These are phyloP conservation scores for Gracilaria domingensis DNA, from an alignment of 23 red algal species.

Conservation along the genomic window DNA sequence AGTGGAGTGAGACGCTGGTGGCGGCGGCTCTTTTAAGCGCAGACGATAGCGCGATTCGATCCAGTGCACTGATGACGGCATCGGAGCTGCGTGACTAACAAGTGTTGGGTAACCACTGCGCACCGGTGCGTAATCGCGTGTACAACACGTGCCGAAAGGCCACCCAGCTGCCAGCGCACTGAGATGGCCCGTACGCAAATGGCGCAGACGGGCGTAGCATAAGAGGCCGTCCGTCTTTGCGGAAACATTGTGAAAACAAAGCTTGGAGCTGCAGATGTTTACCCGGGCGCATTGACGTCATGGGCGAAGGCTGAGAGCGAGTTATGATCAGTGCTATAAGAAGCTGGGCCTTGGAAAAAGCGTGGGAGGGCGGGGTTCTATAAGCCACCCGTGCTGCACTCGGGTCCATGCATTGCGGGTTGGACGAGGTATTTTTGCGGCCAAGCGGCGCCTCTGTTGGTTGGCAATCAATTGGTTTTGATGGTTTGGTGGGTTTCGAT, in stretches of 20 bases:
- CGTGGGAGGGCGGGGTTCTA: not conserved
- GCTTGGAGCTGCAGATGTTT: not conserved
- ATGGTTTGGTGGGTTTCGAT: not conserved
- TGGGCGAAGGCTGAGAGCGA: not conserved
- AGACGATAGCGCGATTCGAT: not conserved
- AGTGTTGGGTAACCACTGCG: not conserved
- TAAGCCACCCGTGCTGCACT: not conserved
- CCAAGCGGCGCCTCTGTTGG: not conserved
- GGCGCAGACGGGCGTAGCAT: not conserved
- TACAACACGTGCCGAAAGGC: not conserved
- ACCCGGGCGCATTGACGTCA: not conserved
- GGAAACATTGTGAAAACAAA: no score
- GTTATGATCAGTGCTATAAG: not conserved
- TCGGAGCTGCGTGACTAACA: conserved; percentile 19
- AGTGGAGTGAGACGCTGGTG: not conserved
- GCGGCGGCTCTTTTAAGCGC: conserved; percentile 2
- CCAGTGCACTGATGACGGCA: not conserved
- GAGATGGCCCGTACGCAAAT: not conserved
- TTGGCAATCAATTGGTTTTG: not conserved
- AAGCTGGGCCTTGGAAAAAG: not conserved
- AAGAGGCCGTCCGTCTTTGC: not conserved
- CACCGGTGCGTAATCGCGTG: not conserved
- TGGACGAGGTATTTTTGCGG: not conserved
- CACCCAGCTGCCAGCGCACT: not conserved
- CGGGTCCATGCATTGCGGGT: not conserved